Conservation (phyloP, 2,329 filamentous ascomycete species). For the Metarhizium anisopliae region DNA sequence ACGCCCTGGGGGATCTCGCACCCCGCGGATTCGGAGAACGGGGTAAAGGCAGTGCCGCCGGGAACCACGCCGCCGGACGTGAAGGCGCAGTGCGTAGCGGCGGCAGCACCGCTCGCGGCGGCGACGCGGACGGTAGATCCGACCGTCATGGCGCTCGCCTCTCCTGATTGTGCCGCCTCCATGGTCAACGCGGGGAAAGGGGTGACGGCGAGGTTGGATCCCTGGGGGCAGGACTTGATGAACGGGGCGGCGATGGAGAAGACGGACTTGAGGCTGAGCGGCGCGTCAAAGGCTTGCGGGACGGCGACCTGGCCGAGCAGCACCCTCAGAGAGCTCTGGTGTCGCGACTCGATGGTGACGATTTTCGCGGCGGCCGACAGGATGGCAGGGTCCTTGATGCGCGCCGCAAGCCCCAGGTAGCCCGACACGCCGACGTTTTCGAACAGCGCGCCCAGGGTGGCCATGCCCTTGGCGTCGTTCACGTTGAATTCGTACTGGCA, state of each 20-base stretch:
- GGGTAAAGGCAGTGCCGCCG: constrained; percentile 51
- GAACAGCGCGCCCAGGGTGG: constrained; percentile 59
- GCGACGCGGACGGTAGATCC: constrained; percentile 29
- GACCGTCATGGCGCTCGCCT: constrained; percentile 27
- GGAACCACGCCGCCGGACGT: constrained; percentile 48
- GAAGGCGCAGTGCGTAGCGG: constrained; percentile 56
- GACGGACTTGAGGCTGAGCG: constrained; percentile 58
- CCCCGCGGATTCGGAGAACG: constrained; percentile 40
- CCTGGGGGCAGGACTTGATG: constrained; percentile 60
- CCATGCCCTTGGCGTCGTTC: constrained; percentile 56
- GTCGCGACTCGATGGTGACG: constrained; percentile 63
- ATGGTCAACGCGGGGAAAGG: constrained; percentile 52
- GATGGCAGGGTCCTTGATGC: constrained; percentile 50
- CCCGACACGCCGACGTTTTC: constrained; percentile 69
- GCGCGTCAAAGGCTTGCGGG: constrained; percentile 61
- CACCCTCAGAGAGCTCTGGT: constrained; percentile 63
- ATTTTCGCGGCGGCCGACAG: constrained; percentile 61
- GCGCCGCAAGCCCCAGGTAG: constrained; percentile 61
- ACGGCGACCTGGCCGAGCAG: constrained; percentile 49
- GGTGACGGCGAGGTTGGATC: constrained; percentile 53
- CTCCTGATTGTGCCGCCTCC: constrained; percentile 30
- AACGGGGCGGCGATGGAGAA: constrained; percentile 68
- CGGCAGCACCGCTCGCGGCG: constrained; percentile 32
- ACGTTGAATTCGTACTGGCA: constrained; percentile 68
- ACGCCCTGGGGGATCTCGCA: constrained; percentile 56